phyloP scores from a whole-genome alignment of 2,329 filamentous ascomycete species.

The Phaeophleospora eucalypticola region DNA sequence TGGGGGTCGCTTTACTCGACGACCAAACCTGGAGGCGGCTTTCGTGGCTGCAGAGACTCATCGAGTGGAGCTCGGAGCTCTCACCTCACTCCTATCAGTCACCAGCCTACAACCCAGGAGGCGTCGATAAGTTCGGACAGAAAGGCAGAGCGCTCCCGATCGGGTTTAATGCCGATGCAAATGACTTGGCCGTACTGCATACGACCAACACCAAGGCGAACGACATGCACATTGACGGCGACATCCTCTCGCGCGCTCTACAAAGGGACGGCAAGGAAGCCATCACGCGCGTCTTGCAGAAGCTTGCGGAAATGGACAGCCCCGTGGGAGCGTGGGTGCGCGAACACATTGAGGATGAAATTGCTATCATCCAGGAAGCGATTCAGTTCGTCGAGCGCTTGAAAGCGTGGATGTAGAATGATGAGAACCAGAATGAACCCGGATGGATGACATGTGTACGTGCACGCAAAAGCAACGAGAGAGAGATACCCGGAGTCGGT shows the following conservation, averaged over 20 bases:
- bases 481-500: not conserved
- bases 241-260: conserved; percentile 36
- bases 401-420: conserved; percentile 22
- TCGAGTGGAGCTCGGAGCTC: conserved; percentile 32
- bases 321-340: conserved; percentile 30
- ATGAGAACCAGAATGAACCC: not conserved
- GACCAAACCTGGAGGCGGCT: conserved; percentile 64
- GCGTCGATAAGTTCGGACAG: conserved; percentile 9
- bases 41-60: conserved; percentile 66
- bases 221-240: conserved; percentile 41
- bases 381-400: conserved; percentile 21
- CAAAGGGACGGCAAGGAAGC: conserved; percentile 23
- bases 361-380: conserved; percentile 20
- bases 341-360: conserved; percentile 29
- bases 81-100: conserved; percentile 22
- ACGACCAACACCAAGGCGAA: conserved; percentile 9
- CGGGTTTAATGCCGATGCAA: conserved; percentile 22
- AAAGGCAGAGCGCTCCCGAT: conserved; percentile 22
- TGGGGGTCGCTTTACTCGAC: conserved; percentile 61
- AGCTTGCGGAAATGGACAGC: conserved; percentile 18
- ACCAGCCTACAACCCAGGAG: conserved; percentile 13
- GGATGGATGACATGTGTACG: not conserved
- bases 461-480: not conserved
- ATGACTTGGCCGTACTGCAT: conserved; percentile 27
- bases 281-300: conserved; percentile 19